Evolutionary conservation across 192 early-diverging fungal genomes (phyloP), one percentile per base, ranked within the genome.

Genomic region (Entrophospora sp.): DNA sequence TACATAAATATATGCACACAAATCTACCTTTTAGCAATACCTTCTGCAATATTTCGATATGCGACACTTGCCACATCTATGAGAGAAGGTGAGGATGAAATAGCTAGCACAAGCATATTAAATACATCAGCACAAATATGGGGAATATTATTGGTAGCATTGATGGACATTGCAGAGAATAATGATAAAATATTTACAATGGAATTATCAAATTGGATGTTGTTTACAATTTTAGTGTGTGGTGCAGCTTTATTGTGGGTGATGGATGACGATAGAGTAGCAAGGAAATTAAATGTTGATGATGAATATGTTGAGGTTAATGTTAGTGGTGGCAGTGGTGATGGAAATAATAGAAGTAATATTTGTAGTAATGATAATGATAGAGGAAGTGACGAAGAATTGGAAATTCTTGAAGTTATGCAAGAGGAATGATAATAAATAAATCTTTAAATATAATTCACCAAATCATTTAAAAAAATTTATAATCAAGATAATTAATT

Each of bases 21-120:
- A n/a, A n/a, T n/a, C n/a, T n/a, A n/a, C n/a, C 16, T 31, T 61
- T 32, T 40, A 75, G 77, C 77, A 8, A 75, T 78, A 28, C 10
- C 66, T 12, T 72, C 77, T 14, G 74, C 71, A 2, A 55, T 73
- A 30, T 73, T 73, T 43, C 77, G 76, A 69, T 78, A 70, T 58
- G 69, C 69, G 6, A 69, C 71, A 73, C 38, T 31, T 69, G 28
- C 76, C 64, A 45, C 69, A 71, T 53, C 48, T 71, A n/a, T 71
- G 4, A 22, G 27, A 10, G 8, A 9, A 25, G 12, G 5, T 22
- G 12, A 48, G 16, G 64, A 65, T 53, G 77, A 78, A 49, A 70
- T 78, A 8, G 66, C 73, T 13, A 63, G 71, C 8, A 71, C 77
- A n/a, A 74, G 77, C 20, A 66, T 51, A 71, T 64, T 68, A 46